Evolutionary conservation across 2,329 filamentous ascomycete species (phyloP), one percentile per base, ranked within the genome.

Genomic region (Colletotrichum gloeosporioides): DNA sequence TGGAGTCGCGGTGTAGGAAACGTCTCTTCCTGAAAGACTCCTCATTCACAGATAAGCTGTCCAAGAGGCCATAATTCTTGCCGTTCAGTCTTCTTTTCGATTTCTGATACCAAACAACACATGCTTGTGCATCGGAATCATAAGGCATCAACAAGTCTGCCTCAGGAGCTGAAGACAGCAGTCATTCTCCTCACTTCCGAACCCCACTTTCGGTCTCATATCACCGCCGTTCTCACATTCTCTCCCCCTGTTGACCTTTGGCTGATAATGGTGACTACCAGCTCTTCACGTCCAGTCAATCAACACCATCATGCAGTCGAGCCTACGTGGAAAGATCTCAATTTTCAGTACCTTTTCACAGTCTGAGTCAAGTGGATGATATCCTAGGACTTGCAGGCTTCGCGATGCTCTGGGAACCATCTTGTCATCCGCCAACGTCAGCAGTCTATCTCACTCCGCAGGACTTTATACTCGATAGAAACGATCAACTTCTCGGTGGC

Each of bases 101-200:
- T 69, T 44, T 16, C 15, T 16, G 31, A 69, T 36, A 49, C 31
- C 66, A 22, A 5, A 4, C 2, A 36, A 44, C 22, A 53, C 25
- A 34, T 31, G 64, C 53, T 61, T 44, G 25, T 53, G 29, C 16
- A 18, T 69, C 32, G 39, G n/a, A 2, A 59, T 10, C 22, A 59
- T 68, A 49, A 63, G 68, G 68, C 68, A 70, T 63, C 68, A 15
- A 70, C n/a, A 62, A 49, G 27, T 70, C 13, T 70, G 68, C 68
- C 68, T 70, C 57, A 70, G 68, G 68, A 63, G 68, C 36, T 64
- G 62, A 64, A 25, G 62, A 36, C 62, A 8, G 34, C 55, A 18
- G 36, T 63, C 57, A 70, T 53, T 59, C 68, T 63, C 68, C 68
- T 63, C 68, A 70, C 67, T 31, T 27, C 32, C 49, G 25, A 53